Evolutionary conservation across 2,329 filamentous ascomycete genomes (phyloP).

Genomic region (Bipolaris oryzae): DNA sequence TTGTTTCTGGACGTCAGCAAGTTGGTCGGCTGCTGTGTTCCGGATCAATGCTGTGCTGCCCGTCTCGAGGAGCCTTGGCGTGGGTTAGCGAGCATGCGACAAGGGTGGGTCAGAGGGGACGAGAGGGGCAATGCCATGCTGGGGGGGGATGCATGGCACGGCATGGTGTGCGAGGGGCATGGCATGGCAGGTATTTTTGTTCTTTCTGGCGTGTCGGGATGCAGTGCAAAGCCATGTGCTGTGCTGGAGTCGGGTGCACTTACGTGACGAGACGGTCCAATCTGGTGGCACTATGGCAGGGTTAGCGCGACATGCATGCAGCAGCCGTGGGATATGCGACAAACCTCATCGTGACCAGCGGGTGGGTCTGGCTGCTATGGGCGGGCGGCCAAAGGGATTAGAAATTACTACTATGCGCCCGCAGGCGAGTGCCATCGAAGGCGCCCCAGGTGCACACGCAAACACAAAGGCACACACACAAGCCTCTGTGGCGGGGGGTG

Average conservation of each 20-base stretch:
- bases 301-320: constrained; percentile 44
- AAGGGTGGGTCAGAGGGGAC: background rate
- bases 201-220: background rate
- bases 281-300: constrained; percentile 45
- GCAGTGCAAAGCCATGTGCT: background rate
- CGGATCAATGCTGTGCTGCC: constrained; percentile 95
- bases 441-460: background rate
- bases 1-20: constrained; percentile 97
- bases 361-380: constrained; percentile 17
- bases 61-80: constrained; percentile 84
- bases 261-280: constrained; percentile 49
- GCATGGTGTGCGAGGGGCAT: background rate
- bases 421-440: constrained; percentile 31
- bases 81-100: constrained; percentile 28
- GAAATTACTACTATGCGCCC: constrained; percentile 38
- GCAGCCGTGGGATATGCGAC: constrained; percentile 20
- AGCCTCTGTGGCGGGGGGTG: background rate
- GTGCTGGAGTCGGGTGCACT: constrained; percentile 25
- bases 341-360: constrained; percentile 38
- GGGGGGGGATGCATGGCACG: background rate
- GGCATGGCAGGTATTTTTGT: background rate
- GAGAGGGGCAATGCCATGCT: background rate
- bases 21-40: constrained; percentile 94
- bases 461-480: background rate
- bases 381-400: constrained; percentile 23